Base-by-base conservation (phyloP, 2,329 filamentous ascomycete species). In the Cephalotrichum gorgonifer region DNA sequence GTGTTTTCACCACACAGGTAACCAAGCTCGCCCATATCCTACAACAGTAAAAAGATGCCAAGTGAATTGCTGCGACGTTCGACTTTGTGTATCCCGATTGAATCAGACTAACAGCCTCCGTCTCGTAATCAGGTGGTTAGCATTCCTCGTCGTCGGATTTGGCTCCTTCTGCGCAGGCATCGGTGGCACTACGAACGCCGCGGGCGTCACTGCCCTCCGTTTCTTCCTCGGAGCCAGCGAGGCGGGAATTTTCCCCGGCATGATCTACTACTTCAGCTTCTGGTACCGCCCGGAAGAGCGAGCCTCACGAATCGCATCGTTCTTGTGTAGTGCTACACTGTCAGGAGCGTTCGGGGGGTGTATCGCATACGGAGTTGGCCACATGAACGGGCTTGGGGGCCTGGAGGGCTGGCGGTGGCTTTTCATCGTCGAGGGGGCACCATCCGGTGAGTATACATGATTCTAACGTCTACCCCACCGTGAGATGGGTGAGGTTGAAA, bases 291-390 rank as follows among this genome's bases (percentile, higher is more conserved):
- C 53, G 9, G 53, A 54, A 15, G 60, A 62, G 51, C 58, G 59
- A 47, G 52, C 54, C 28, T 54, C 52, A 25, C 57, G 60, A 3
- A 59, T 61, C 30, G 82, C 81, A 3, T 76, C 83, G 23, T 85
- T 86, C 68, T 85, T 86, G 64, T 82, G 79, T 2, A 81, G 81
- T 0, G 83, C 83, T 1, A 81, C 83, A 0, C 65, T 86, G 0
- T 79, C 81, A 1, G 83, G 83, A 0, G 82, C 76, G 0, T 82
- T 83, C 53, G 78, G 78, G 57, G 79, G 78, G 7, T 65, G 43
- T 5, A 76, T 35, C 31, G 31, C 31, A 5, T 35, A 76, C 3
- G 77, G 73, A 0, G 81, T 82, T 50, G 69, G 68, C 1, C 64
- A 74, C 23, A 79, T 82, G 74, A 63, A 73, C 46, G 74, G 75